Evolutionary conservation across 2,329 filamentous ascomycete species (phyloP).

Genomic region (Aspergillus cejpii): DNA sequence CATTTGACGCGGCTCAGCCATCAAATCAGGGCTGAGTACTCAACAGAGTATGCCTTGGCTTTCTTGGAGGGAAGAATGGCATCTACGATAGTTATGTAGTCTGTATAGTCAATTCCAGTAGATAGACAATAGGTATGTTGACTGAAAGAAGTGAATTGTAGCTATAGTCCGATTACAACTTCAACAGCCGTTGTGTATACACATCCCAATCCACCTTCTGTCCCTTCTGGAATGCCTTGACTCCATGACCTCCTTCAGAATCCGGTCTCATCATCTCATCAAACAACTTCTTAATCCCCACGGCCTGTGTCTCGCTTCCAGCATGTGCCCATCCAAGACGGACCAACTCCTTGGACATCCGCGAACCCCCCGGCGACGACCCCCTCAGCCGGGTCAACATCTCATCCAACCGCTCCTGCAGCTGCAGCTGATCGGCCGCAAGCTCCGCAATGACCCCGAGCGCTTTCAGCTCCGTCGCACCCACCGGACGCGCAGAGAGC

Average conservation of each 20-base stretch:
- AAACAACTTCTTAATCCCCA: slow-evolving; percentile 21
- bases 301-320: slow-evolving; percentile 10
- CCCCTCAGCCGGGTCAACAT: neutral
- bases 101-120: neutral
- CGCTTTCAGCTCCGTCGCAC: slow-evolving; percentile 21
- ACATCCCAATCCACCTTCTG: slow-evolving; percentile 23
- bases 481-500: slow-evolving; percentile 31
- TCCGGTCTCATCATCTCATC: slow-evolving; percentile 26
- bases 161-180: slow-evolving; percentile 3
- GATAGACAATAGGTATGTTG: neutral
- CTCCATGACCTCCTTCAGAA: slow-evolving; percentile 19
- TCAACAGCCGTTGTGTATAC: slow-evolving; percentile 5
- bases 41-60: no score
- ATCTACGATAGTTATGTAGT: no score
- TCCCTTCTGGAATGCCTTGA: slow-evolving; percentile 20
- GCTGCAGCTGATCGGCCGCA: slow-evolving; percentile 5
- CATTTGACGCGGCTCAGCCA: no score
- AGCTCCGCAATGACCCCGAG: slow-evolving; percentile 22
- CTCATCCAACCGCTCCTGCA: neutral
- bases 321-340: slow-evolving; percentile 23
- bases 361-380: neutral
- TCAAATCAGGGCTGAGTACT: no score
- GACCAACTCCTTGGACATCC: slow-evolving; percentile 33
- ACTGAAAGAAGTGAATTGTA: no score
- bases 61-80: no score